Evolutionary conservation across 768 basidiomycete genomes (phyloP).

Genomic region (Naganishia friedmannii): DNA sequence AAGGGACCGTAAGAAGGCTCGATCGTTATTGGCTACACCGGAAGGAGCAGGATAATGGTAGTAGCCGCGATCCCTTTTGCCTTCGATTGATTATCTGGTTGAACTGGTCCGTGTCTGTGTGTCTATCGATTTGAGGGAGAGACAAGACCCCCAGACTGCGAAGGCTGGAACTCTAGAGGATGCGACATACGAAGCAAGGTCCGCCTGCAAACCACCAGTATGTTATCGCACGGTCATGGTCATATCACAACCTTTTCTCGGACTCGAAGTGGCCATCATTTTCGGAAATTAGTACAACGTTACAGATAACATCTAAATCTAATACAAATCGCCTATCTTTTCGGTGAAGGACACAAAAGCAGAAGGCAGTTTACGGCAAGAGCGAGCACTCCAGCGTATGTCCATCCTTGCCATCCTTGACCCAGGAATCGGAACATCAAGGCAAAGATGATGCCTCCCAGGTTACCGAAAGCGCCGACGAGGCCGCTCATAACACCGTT

Average conservation of each 20-base stretch:
- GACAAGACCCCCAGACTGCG: no score
- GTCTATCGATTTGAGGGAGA: no score
- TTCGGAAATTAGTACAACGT: not conserved
- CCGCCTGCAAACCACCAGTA: not conserved
- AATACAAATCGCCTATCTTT: conserved; percentile 18
- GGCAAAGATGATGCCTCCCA: conserved; percentile 25
- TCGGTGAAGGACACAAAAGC: conserved; percentile 16
- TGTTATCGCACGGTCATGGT: not conserved
- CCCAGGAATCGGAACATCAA: conserved; percentile 22
- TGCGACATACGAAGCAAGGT: no score
- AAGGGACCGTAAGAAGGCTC: no score
- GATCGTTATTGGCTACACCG: no score
- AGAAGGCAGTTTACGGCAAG: conserved; percentile 20
- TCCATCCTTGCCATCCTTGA: conserved; percentile 23
- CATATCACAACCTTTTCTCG: conserved; percentile 1
- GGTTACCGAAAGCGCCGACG: conserved; percentile 26
- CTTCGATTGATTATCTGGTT: no score
- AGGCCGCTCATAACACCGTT: conserved; percentile 27
- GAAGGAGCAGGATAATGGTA: no score
- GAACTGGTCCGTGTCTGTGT: no score
- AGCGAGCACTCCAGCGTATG: conserved; percentile 22
- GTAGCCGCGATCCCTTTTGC: no score
- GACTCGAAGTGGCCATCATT: no score
- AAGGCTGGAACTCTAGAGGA: no score
- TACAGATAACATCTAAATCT: not conserved